phyloP scores from a whole-genome alignment of 495 filamentous ascomycete species.

The Oidiodendron maius region DNA sequence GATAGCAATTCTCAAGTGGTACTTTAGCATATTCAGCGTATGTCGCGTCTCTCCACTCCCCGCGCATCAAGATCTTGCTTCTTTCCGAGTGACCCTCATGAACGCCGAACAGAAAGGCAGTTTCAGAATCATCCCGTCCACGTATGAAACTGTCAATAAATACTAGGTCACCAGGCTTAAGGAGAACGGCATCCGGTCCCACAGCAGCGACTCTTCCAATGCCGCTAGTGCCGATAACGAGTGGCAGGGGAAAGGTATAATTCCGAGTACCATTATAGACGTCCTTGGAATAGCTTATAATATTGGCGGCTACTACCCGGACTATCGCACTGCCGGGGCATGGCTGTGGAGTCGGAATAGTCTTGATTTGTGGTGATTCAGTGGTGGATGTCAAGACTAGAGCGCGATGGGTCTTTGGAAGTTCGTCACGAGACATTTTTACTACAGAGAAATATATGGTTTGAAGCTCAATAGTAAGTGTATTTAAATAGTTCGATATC shows the following conservation, averaged over 20 bases:
- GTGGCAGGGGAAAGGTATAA: conserved; percentile 8
- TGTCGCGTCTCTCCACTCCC: conserved; percentile 37
- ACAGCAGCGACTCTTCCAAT: conserved; percentile 41
- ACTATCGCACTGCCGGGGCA: conserved; percentile 15
- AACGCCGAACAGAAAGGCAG: conserved; percentile 31
- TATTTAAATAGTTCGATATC: too few relatives aligned
- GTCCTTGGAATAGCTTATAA: conserved; percentile 3
- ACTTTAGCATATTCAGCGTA: conserved; percentile 37
- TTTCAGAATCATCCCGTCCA: conserved; percentile 37
- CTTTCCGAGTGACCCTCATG: neutral
- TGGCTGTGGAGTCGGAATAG: conserved; percentile 5
- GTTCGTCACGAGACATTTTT: too few relatives aligned
- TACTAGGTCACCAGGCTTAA: conserved; percentile 42
- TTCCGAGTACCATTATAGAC: conserved; percentile 6
- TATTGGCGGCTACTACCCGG: conserved; percentile 7
- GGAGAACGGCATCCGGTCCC: conserved; percentile 36
- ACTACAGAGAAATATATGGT: too few relatives aligned
- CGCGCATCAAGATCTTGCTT: conserved; percentile 26
- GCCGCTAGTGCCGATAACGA: conserved; percentile 22
- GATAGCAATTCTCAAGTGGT: conserved; percentile 40
- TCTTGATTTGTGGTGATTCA: conserved; percentile 2
- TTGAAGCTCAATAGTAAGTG: too few relatives aligned
- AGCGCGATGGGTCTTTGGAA: conserved; percentile 6
- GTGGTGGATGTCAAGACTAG: conserved; percentile 6
- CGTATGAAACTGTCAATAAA: conserved; percentile 34